Evolutionary conservation across 306 rosid genomes (phyloP), one percentile per base, ranked within the genome.

Genomic region (Erythrophleum fordii): DNA sequence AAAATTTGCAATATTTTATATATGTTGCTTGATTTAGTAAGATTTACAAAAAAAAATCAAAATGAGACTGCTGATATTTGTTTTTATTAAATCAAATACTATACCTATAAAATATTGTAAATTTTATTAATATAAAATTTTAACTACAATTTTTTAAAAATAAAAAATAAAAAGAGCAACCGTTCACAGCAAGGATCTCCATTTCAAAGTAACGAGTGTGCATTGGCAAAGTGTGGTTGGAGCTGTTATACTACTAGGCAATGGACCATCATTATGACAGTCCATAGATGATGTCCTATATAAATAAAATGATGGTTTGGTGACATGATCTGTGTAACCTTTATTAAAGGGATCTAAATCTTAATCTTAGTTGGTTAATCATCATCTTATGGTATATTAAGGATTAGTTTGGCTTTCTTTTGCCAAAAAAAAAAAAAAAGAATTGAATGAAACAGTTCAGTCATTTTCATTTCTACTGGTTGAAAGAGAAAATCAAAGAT

Each of bases 231-330:
- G 26, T 9, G 26, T 34, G 46, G 46, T 8, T 34, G 46, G 46
- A 35, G 46, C 46, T 10, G 70, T 9, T 18, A 44, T 62, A 8
- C 42, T 62, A 8, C 28, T 1, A 8, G 16, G 64, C 55, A 66
- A 22, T 3, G 60, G 28, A 65, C 58, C 60, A 64, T 78, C 46
- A 55, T 68, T 37, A 78, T 9, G 14, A 64, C 34, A 48, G 25
- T 77, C 83, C 66, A 44, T 55, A 46, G 55, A 31, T 74, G 7
- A 65, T 69, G 72, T 18, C 64, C 53, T 53, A n/a, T 23, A 74
- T 61, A 6, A 53, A 73, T 56, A 51, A 16, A 64, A 16, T 31
- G 44, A 31, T 62, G 2, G 6, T 31, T 8, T 17, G 23, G 23
- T 2, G 23, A 62, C 25, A 5, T 8, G 28, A n/a, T 35, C 11